Conservation (phyloP, 805 yeast genomes). For the Torulaspora gathmanii region DNA sequence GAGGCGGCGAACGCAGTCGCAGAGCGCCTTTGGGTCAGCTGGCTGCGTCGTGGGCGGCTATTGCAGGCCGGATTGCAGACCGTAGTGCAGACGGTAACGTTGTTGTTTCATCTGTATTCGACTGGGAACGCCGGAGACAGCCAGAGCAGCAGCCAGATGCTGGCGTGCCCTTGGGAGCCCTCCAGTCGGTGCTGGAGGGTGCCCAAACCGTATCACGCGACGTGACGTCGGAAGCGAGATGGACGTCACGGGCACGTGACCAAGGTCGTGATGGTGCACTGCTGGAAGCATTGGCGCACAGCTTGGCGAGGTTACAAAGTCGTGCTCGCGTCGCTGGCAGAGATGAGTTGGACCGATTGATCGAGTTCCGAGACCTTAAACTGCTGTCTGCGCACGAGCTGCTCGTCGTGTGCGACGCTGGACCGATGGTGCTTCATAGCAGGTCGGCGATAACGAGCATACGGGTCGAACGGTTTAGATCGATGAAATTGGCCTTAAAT, state of each 20-base stretch:
- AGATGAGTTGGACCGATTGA: conserved; percentile 5
- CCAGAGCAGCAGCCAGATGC: background rate
- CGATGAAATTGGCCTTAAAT: conserved; percentile 15
- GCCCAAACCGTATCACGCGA: background rate
- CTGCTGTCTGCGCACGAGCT: conserved; percentile 10
- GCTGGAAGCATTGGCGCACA: background rate
- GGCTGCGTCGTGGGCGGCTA: too few species aligned
- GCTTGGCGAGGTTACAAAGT: conserved; percentile 3
- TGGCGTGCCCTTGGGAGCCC: background rate
- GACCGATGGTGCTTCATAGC: conserved; percentile 5
- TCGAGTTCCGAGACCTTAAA: background rate
- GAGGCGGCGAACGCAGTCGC: background rate
- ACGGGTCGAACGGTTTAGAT: background rate
- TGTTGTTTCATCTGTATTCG: background rate
- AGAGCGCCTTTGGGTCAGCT: background rate
- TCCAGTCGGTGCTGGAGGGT: background rate
- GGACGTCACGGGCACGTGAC: background rate
- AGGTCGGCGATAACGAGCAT: background rate
- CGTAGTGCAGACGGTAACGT: too few species aligned
- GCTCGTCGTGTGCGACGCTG: conserved; percentile 4
- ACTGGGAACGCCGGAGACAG: background rate
- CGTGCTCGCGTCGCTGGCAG: conserved; percentile 3
- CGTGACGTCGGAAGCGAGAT: too few species aligned
- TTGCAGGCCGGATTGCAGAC: too few species aligned
- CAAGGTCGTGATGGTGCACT: background rate